These are phyloP conservation scores for Blumeria hordei DNA, from an alignment of 2,329 filamentous ascomycete species.

Conservation along the genomic window DNA sequence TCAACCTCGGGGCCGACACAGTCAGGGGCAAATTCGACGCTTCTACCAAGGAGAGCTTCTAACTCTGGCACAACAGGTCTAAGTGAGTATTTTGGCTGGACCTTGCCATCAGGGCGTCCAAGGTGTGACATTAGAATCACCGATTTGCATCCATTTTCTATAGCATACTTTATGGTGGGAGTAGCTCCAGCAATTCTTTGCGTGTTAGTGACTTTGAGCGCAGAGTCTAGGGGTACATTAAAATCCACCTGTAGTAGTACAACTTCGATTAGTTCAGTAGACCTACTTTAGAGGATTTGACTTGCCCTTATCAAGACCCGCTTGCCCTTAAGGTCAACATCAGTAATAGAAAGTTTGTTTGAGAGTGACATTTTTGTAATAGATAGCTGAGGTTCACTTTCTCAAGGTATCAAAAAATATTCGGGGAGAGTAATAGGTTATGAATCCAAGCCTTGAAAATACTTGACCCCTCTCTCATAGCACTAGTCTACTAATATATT, in stretches of 20 bases:
- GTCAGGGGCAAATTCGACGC: constrained; percentile 72
- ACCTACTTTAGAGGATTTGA: background rate
- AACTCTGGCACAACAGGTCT: constrained; percentile 78
- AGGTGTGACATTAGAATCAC: constrained; percentile 98
- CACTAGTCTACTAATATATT: too few species aligned
- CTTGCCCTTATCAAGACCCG: constrained; percentile 87
- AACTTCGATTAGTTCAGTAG: background rate
- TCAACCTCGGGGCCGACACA: constrained; percentile 79
- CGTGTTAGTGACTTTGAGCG: constrained; percentile 92
- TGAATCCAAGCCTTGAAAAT: too few species aligned
- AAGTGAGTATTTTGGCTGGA: constrained; percentile 82
- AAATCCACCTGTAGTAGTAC: constrained; percentile 59
- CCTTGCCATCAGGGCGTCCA: constrained; percentile 76
- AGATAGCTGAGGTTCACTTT: background rate
- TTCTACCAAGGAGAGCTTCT: constrained; percentile 65
- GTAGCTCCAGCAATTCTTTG: constrained; percentile 94
- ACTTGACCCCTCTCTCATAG: too few species aligned
- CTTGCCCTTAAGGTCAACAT: constrained; percentile 96
- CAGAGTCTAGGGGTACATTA: constrained; percentile 86
- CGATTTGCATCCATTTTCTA: constrained; percentile 73
- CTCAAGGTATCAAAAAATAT: too few species aligned
- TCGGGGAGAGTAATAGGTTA: too few species aligned
- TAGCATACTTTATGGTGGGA: constrained; percentile 83
- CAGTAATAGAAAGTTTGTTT: constrained; percentile 91
- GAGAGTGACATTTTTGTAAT: constrained; percentile 68